Evolutionary conservation across 768 basidiomycete genomes (phyloP).

Genomic region (Leucogyrophana mollusca): DNA sequence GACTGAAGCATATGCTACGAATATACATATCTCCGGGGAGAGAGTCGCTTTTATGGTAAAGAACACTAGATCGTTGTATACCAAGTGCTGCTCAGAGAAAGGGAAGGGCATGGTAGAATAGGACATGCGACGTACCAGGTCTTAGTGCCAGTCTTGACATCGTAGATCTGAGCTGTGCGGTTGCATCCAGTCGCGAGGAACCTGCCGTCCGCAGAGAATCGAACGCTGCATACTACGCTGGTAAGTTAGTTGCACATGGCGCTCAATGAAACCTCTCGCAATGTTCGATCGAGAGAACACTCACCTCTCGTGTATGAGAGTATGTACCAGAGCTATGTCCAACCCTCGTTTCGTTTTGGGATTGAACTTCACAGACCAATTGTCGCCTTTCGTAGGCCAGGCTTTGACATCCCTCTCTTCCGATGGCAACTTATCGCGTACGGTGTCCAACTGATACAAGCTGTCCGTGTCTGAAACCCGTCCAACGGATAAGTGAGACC

Average conservation of each 20-base stretch:
- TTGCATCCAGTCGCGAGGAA: slow-evolving; percentile 95
- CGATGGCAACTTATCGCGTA: too few species aligned
- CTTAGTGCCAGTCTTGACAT: slow-evolving; percentile 82
- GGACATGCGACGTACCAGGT: slow-evolving; percentile 59
- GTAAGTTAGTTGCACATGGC: not conserved
- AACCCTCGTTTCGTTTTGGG: slow-evolving; percentile 74
- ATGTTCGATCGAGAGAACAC: slow-evolving; percentile 12
- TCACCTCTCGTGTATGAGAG: slow-evolving; percentile 88
- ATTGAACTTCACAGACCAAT: slow-evolving; percentile 91
- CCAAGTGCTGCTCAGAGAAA: not conserved
- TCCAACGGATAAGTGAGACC: too few species aligned
- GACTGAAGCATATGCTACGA: slow-evolving; percentile 78
- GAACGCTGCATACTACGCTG: slow-evolving; percentile 86
- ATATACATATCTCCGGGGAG: slow-evolving; percentile 91
- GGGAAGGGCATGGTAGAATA: slow-evolving; percentile 7
- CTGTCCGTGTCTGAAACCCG: too few species aligned
- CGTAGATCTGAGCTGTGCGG: slow-evolving; percentile 92
- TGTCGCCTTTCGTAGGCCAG: too few species aligned
- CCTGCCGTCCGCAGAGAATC: slow-evolving; percentile 93
- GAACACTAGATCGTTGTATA: slow-evolving; percentile 68
- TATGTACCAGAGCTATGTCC: slow-evolving; percentile 81
- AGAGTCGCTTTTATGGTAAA: slow-evolving; percentile 64
- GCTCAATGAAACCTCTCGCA: not conserved
- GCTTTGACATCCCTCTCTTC: too few species aligned
- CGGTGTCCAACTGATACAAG: too few species aligned